These are phyloP conservation scores for Tremellales sp. DNA, from an alignment of 1,284 basidiomycete species.

Conservation along the genomic window DNA sequence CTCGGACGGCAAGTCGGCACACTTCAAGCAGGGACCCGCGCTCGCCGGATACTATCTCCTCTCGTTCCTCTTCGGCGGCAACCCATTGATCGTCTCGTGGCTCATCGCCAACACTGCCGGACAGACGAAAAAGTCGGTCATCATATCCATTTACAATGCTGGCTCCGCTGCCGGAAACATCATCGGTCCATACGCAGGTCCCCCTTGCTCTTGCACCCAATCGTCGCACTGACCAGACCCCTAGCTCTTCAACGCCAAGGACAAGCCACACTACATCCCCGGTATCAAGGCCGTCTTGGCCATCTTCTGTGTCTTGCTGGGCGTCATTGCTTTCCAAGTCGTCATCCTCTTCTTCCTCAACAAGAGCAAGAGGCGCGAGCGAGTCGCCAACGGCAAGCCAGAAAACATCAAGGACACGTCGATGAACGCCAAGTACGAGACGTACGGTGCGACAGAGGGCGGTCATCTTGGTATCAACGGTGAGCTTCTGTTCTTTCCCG, in stretches of 20 bases:
- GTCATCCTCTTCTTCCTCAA: conserved; percentile 38
- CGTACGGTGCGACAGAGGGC: conserved; percentile 22
- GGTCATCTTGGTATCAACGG: conserved; percentile 20
- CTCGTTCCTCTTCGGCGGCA: conserved; percentile 47
- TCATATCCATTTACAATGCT: conserved; percentile 30
- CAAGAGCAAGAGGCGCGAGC: conserved; percentile 38
- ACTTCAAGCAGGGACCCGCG: conserved; percentile 25
- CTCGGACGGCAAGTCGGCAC: conserved; percentile 6
- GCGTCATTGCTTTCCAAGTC: conserved; percentile 31
- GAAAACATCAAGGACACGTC: conserved; percentile 40
- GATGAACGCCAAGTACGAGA: conserved; percentile 36
- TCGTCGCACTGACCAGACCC: conserved; percentile 10
- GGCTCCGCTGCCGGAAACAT: conserved; percentile 32
- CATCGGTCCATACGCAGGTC: conserved; percentile 30
- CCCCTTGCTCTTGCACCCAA: neutral
- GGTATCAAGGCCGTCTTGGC: conserved; percentile 41
- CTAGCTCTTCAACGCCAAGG: conserved; percentile 41
- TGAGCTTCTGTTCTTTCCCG: conserved; percentile 7
- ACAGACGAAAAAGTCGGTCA: conserved; percentile 48
- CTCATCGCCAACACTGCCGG: conserved; percentile 49
- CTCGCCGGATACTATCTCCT: conserved; percentile 49
- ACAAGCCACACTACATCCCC: conserved; percentile 41
- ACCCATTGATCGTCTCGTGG: conserved; percentile 48
- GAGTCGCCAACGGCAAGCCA: conserved; percentile 44
- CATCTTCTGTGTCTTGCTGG: conserved; percentile 41